Conservation (phyloP, 2,329 filamentous ascomycete genomes). For the Biscogniauxia marginata region DNA sequence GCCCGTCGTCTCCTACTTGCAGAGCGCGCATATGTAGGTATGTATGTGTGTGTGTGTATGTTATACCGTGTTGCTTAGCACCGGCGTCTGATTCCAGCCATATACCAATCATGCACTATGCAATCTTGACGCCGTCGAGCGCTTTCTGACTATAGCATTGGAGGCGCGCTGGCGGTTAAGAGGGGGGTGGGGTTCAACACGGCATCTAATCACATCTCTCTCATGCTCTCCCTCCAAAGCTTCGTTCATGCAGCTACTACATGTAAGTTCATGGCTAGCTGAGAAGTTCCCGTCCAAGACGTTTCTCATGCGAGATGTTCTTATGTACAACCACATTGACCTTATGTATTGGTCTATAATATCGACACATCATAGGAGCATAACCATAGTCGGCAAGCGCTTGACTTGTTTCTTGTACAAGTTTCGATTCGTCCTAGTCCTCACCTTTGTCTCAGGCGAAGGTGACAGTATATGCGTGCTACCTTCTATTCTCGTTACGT, state of each 20-base stretch:
- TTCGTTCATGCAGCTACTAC: neutral
- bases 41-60: neutral
- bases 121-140: constrained; percentile 12
- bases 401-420: neutral
- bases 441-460: neutral
- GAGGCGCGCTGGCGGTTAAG: constrained; percentile 14
- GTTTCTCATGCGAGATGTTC: no score
- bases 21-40: no score
- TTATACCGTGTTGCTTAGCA: constrained; percentile 8
- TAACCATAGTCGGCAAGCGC: neutral
- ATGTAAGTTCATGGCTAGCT: neutral
- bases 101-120: constrained; percentile 20
- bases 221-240: no score
- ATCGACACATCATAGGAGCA: neutral
- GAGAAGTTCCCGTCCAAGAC: neutral
- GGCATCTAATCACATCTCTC: constrained; percentile 5
- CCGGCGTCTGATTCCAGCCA: constrained; percentile 9
- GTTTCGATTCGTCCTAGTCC: neutral
- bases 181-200: constrained; percentile 7
- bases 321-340: neutral
- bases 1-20: constrained; percentile 11
- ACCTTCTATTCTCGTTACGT: neutral
- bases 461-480: neutral
- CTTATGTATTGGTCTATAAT: neutral
- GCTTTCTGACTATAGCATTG: constrained; percentile 1